A percentile compares a stretch with the other conserved stretches of the same genome.
Evolutionary conservation across 164 flowering plant genomes (phyloP).

Genomic region (Euptelea pleiosperma): DNA sequence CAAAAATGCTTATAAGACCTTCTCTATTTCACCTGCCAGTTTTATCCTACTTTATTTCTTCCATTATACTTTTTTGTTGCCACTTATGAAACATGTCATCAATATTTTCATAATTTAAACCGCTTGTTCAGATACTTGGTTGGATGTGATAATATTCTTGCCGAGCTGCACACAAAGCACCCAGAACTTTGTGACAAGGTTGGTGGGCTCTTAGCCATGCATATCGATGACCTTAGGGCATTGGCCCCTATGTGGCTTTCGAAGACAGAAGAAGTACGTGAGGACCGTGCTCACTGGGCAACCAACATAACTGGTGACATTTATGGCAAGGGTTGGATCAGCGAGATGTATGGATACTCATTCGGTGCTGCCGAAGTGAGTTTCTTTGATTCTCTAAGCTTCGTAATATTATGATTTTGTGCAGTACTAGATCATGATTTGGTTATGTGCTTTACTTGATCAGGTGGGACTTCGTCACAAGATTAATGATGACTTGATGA

Average conservation of each 20-base stretch:
- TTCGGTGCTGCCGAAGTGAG: constrained; percentile 98
- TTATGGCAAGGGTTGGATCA: constrained; percentile 96
- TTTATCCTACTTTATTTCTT: no score
- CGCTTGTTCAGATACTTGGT: constrained; percentile 65
- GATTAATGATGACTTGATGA: constrained; percentile 86
- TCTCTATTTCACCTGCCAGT: no score
- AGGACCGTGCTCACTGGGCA: constrained; percentile 91
- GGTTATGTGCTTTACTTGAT: constrained; percentile 20
- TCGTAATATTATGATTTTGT: neutral
- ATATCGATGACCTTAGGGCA: constrained; percentile 90
- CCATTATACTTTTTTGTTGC: no score
- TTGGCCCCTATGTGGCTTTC: constrained; percentile 97
- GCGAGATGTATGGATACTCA: constrained; percentile 99
- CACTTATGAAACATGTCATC: neutral
- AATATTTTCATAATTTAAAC: neutral
- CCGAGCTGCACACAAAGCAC: constrained; percentile 77
- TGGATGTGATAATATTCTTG: constrained; percentile 93
- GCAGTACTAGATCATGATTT: neutral
- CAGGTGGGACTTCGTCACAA: constrained; percentile 96
- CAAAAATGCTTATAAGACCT: no score
- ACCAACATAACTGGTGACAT: constrained; percentile 94
- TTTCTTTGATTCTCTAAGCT: constrained; percentile 6
- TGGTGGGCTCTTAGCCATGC: constrained; percentile 94
- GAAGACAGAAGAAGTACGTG: constrained; percentile 95
- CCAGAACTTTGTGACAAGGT: constrained; percentile 97